Evolutionary conservation across 345 rosid genomes (phyloP).

Genomic region (Pugionium dolabratum): DNA sequence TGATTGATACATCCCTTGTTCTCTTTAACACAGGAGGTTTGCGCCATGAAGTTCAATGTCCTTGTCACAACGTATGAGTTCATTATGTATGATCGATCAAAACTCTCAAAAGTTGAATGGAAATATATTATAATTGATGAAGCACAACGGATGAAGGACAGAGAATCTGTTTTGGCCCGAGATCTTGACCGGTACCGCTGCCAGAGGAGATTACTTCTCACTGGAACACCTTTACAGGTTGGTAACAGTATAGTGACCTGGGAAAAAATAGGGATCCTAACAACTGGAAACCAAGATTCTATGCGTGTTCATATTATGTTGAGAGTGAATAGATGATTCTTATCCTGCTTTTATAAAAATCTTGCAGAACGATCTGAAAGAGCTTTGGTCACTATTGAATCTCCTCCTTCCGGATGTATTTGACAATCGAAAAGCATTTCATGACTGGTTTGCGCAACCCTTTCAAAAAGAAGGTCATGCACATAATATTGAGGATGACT

Average conservation of each 20-base stretch:
- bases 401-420: constrained; percentile 99
- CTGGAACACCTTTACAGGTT: constrained; percentile 99
- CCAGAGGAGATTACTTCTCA: constrained; percentile 97
- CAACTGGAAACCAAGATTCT: constrained; percentile 23
- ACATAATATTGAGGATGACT: constrained; percentile 94
- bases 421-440: constrained; percentile 98
- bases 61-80: constrained; percentile 98
- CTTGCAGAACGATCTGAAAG: constrained; percentile 96
- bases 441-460: constrained; percentile 99
- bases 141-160: constrained; percentile 99
- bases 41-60: constrained; percentile 94
- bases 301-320: constrained; percentile 16
- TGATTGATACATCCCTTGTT: constrained; percentile 29
- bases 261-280: constrained; percentile 14
- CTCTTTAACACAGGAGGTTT: constrained; percentile 71
- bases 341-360: constrained; percentile 14
- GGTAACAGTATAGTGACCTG: constrained; percentile 39
- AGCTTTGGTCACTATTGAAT: constrained; percentile 98
- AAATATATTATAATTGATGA: constrained; percentile 97
- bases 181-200: constrained; percentile 99
- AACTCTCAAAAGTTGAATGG: constrained; percentile 98
- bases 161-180: constrained; percentile 99
- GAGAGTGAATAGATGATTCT: background rate
- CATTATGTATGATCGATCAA: constrained; percentile 97
- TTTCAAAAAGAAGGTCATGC: constrained; percentile 85